These are phyloP conservation scores for Pestalotiopsis sp. DNA, from an alignment of 2,329 filamentous ascomycete species.

Conservation along the genomic window DNA sequence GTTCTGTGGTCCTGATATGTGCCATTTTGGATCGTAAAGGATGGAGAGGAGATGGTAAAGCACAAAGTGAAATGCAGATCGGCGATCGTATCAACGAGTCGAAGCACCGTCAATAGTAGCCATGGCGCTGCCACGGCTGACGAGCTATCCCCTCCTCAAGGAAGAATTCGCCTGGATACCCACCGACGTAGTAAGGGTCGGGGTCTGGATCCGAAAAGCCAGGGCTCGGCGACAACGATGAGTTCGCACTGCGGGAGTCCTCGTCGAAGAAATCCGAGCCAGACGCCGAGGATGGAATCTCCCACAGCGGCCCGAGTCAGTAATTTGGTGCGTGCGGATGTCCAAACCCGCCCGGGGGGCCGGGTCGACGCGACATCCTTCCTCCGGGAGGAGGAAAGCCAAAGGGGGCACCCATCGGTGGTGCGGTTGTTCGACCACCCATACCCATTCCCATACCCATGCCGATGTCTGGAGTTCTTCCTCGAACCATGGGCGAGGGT, in stretches of 20 bases:
- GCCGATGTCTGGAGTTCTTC: conserved; percentile 37
- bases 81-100: neutral
- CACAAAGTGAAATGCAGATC: neutral
- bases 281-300: conserved; percentile 7
- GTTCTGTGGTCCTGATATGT: conserved; percentile 3
- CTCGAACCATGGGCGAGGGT: conserved; percentile 23
- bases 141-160: neutral
- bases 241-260: conserved; percentile 11
- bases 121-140: neutral
- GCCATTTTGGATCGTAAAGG: neutral
- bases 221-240: conserved; percentile 7
- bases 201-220: neutral
- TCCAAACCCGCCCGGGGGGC: neutral
- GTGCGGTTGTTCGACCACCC: conserved; percentile 38
- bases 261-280: conserved; percentile 11
- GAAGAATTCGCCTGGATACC: neutral
- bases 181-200: neutral
- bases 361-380: neutral
- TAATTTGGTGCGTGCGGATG: neutral
- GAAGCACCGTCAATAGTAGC: neutral
- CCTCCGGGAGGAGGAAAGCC: neutral
- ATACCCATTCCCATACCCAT: conserved; percentile 23
- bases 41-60: neutral
- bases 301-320: conserved; percentile 14
- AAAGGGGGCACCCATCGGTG: conserved; percentile 2